Base-by-base conservation (phyloP, 2,329 filamentous ascomycete genomes). In the Aspergillus uvarum region DNA sequence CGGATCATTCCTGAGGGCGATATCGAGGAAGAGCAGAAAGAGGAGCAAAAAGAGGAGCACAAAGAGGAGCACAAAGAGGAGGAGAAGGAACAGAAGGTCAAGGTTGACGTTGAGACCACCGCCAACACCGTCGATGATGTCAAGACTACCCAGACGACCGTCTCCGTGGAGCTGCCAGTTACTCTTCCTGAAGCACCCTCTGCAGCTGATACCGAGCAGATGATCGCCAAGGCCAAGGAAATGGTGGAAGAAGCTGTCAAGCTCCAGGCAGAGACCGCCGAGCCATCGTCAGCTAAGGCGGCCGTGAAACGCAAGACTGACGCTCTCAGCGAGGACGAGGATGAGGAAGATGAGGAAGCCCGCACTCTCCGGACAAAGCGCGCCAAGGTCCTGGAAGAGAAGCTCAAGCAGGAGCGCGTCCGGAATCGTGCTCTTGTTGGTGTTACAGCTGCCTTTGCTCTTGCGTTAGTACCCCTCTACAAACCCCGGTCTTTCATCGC, bases 341-440 rank as follows among this genome's bases (percentile, higher is more conserved):
- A 77, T 21, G 78, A 78, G 14, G 77, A 77, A 32, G 78, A 78
- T 47, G 76, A 79, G 38, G 74, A 75, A 38, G 71, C 74, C 24
- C 72, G 73, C 22, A 66, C 71, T n/a, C 81, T 83, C 61, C 87
- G 74, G 16, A 76, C 77, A 6, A 98, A 98, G 85, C 91, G 89
- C 72, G 86, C 85, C 47, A 89, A 76, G 70, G 76, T 79, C 14
- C 73, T 92, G 1, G 90, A 95, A 73, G 85, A 90, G 49, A 89
- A 95, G 76, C 76, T 96, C 67, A 89, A 89, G 76, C 93, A 92
- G 79, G 89, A 96, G 78, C 90, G 88, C 71, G 91, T 97, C 66
- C 89, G 91, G 78, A 91, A 88, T 76, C 87, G 92, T 72, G 92
- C 95, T 51, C 81, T 96, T 62, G 84, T 96, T 64, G 94, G 95